phyloP scores from a whole-genome alignment of 225 moss, liverwort and hornwort species.

The Marchantia paleacea region DNA sequence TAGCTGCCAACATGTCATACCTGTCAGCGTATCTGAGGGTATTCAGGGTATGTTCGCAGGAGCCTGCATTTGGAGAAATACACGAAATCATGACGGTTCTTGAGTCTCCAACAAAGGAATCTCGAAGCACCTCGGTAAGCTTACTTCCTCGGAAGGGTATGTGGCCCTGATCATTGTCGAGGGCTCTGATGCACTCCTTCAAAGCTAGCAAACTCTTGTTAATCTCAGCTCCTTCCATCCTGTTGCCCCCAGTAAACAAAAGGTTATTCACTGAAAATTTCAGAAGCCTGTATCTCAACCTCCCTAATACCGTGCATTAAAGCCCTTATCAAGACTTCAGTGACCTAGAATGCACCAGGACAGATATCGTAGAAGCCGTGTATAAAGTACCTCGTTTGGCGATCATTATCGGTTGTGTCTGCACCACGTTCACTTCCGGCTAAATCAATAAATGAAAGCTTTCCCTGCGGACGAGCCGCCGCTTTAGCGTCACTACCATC shows the following conservation, averaged over 20 bases:
- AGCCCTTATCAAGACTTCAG: background rate
- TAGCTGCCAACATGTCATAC: constrained; percentile 31
- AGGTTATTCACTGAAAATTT: background rate
- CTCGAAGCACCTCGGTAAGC: constrained; percentile 94
- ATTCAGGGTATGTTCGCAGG: constrained; percentile 97
- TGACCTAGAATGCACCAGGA: background rate
- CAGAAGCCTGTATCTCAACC: background rate
- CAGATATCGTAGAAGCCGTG: background rate
- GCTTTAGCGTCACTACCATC: constrained; percentile 74
- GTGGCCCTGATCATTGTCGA: constrained; percentile 98
- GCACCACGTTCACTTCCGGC: constrained; percentile 99
- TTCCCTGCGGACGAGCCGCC: constrained; percentile 72
- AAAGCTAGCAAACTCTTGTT: constrained; percentile 96
- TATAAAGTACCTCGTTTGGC: constrained; percentile 72
- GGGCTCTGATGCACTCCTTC: constrained; percentile 98
- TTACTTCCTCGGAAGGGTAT: constrained; percentile 98
- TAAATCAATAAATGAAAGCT: constrained; percentile 80
- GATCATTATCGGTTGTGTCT: constrained; percentile 99
- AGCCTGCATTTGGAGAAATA: constrained; percentile 95
- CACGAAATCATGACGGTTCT: constrained; percentile 99
- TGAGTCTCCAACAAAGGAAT: constrained; percentile 97
- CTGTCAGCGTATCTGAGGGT: constrained; percentile 99
- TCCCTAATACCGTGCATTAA: background rate
- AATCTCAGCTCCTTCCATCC: constrained; percentile 99
- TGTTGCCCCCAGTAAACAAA: constrained; percentile 10